Base-by-base conservation (phyloP, 345 rosid species). In the Cardamine chenopodiifolia region DNA sequence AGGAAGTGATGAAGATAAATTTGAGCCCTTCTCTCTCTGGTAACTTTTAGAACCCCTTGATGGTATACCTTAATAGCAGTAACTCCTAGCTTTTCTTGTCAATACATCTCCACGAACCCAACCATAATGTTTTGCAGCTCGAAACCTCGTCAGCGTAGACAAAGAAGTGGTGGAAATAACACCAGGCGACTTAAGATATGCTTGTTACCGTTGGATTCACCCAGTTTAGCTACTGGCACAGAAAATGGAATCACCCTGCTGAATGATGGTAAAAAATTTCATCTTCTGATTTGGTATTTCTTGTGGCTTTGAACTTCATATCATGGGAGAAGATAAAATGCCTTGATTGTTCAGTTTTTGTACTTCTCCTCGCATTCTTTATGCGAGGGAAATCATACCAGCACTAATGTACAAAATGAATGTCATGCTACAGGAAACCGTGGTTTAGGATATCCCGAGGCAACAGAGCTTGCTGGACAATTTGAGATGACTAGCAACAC, bases 141-240 rank as follows among this genome's bases (percentile, higher is more conserved):
- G 60, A 90, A 84, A 83, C 78, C 85, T 76, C 87, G 75, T 66
- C 87, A 78, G 72, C 85, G 79, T 61, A 78, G 79, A 68, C 76
- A 59, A 45, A 87, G 66, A 78, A 71, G 56, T 61, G 83, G 74
- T 66, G 55, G 50, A 68, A 83, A 72, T 29, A 52, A 76, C 55
- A 65, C 58, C 62, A 86, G 80, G 82, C 82, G 76, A 78, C 85
- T 70, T 54, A 82, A 68, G 8, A 75, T 87, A 69, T 76, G 76
- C 74, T 82, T 88, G 75, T 80, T 91, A 83, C 89, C 86, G 65
- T 22, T 91, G 82, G 93, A 87, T 76, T 79, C 91, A 9, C 85
- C 89, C 58, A 78, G 60, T 60, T 76, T 79, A 62, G 80, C 71
- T 39, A 35, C 58, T 13, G 88, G 80, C 61, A 73, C 75, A 63